Base-by-base conservation (phyloP, 306 rosid species). In the Astragalus glycyphyllos region DNA sequence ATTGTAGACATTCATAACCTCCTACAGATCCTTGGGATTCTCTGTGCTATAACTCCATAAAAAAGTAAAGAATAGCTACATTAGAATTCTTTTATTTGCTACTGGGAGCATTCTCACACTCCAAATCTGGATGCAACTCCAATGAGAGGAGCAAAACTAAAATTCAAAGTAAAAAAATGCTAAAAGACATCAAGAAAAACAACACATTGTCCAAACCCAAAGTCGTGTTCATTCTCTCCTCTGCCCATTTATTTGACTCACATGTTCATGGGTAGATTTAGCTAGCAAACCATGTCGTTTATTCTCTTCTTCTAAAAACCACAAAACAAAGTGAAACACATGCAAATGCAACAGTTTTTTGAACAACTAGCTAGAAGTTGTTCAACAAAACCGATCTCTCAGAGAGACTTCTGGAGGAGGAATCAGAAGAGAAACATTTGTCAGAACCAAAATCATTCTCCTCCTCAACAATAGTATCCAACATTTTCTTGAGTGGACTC, bases 381-480 rank as follows among this genome's bases (percentile, higher is more conserved):
- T 53, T 54, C 38, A 63, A 5, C 68, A 77, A 77, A 64, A 53
- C 2, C 40, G 72, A 49, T 8, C 45, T 67, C 50, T 79, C 75
- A 2, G 61, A 7, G n/a, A 48, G 42, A 44, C 41, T 48, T 5
- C 40, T 0, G 46, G 77, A 61, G 45, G 80, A 61, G 7, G 76
- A 63, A 20, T 9, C 57, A 13, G 47, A 46, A 23, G 77, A 70
- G 65, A 70, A 49, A 42, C 80, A 29, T 23, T 58, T 77, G 35
- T 82, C 69, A 65, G 62, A 44, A 11, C 44, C 74, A 13, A 77
- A 68, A 66, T 74, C 81, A 37, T 63, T 54, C 65, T 82, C 89
- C 60, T 82, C 86, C 68, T 85, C 85, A 35, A 56, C 20, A 49
- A 85, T 85, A 12, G 85, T 85, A 58, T 82, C 89, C 17, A 85